A percentile compares a stretch with the other conserved stretches of the same genome.
Conservation (phyloP, 2,329 filamentous ascomycete genomes). For the Arthrobotrys sinensis region DNA sequence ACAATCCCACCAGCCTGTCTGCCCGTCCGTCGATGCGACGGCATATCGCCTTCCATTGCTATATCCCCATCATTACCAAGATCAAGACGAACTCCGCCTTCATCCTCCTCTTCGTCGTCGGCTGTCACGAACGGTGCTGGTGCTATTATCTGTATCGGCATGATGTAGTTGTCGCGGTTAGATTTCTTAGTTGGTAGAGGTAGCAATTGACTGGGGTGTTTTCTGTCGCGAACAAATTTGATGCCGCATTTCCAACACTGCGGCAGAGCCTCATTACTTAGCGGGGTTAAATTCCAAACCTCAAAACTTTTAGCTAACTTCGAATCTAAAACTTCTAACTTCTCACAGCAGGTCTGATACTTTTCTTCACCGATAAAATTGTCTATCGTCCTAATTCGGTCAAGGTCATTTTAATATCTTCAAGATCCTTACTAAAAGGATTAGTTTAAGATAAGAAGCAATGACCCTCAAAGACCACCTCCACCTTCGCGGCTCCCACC, state of each 20-base stretch:
- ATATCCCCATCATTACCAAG: slow-evolving; percentile 63
- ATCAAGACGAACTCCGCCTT: slow-evolving; percentile 73
- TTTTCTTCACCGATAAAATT: slow-evolving; percentile 6
- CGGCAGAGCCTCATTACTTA: slow-evolving; percentile 20
- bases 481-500: slow-evolving; percentile 35
- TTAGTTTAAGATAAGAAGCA: background rate
- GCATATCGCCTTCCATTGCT: slow-evolving; percentile 40
- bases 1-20: slow-evolving; percentile 72
- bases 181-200: background rate
- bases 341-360: background rate
- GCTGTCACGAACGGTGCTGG: slow-evolving; percentile 67
- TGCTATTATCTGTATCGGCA: slow-evolving; percentile 61
- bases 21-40: slow-evolving; percentile 29
- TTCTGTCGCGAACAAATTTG: slow-evolving; percentile 17
- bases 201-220: background rate
- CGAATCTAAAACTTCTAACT: slow-evolving; percentile 5
- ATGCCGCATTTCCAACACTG: slow-evolving; percentile 37
- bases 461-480: slow-evolving; percentile 59
- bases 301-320: background rate
- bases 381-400: background rate
- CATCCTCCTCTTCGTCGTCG: slow-evolving; percentile 78
- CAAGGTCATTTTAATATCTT: background rate
- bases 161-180: background rate
- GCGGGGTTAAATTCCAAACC: slow-evolving; percentile 35
- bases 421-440: background rate